Percentiles rank a stretch among this genome's conserved stretches.
These are phyloP conservation scores for Pythium aphanidermatum DNA, from an alignment of 352 stramenopile genomes.

Conservation along the genomic window DNA sequence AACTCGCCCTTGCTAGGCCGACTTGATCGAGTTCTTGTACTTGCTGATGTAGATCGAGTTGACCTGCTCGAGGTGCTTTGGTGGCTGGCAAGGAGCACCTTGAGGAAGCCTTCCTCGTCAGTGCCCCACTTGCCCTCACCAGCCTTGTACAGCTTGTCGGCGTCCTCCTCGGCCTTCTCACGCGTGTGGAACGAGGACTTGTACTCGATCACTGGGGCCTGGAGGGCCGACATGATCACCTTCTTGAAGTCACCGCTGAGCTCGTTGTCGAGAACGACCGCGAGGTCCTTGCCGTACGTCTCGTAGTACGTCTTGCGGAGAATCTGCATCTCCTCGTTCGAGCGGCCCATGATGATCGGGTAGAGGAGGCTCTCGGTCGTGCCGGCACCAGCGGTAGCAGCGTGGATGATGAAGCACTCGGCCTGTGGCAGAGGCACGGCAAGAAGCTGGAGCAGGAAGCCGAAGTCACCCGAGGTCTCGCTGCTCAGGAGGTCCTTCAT, in stretches of 20 bases:
- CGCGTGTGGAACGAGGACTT: constrained; percentile 53
- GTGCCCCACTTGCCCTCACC: constrained; percentile 71
- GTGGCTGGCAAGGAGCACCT: constrained; percentile 49
- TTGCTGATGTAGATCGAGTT: constrained; percentile 66
- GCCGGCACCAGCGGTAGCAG: constrained; percentile 39
- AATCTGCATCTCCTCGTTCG: constrained; percentile 65
- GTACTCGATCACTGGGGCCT: too few species aligned
- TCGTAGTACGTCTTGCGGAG: constrained; percentile 72
- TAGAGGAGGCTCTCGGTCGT: constrained; percentile 67
- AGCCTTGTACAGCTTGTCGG: constrained; percentile 59
- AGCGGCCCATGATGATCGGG: constrained; percentile 61
- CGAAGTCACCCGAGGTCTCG: constrained; percentile 63
- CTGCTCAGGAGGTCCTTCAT: constrained; percentile 57
- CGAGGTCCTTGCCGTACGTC: constrained; percentile 68
- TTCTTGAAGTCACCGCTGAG: constrained; percentile 66
- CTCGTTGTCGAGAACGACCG: constrained; percentile 55
- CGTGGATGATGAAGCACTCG: constrained; percentile 59
- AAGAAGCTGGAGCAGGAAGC: constrained; percentile 58
- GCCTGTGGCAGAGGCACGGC: constrained; percentile 51
- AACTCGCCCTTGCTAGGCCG: constrained; percentile 65
- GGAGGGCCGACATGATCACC: constrained; percentile 52
- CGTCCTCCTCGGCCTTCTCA: constrained; percentile 44
- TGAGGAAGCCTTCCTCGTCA: constrained; percentile 60
- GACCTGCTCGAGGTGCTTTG: constrained; percentile 46
- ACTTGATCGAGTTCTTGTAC: constrained; percentile 52